phyloP scores from a whole-genome alignment of 306 rosid genomes.

The Begonia fuchsioides region DNA sequence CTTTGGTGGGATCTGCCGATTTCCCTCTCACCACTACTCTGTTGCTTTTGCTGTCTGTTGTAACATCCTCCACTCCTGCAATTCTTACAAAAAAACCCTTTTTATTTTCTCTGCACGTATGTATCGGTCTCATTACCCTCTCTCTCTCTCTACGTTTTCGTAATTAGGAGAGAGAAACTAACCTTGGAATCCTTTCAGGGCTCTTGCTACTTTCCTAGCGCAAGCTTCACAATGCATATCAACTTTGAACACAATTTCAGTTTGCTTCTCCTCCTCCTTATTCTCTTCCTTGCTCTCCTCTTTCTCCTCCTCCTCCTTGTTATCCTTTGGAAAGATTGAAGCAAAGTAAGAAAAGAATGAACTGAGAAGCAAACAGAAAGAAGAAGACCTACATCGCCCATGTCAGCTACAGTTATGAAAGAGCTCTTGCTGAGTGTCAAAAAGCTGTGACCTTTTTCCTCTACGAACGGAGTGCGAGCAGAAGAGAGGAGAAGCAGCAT shows the following conservation, averaged over 20 bases:
- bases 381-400: constrained; percentile 65
- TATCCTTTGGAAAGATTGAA: neutral
- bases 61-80: constrained; percentile 76
- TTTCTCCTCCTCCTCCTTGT: constrained; percentile 12
- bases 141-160: no score
- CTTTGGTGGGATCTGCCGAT: constrained; percentile 80
- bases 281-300: neutral
- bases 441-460: constrained; percentile 4
- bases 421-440: no score
- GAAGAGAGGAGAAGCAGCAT: constrained; percentile 9
- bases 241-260: constrained; percentile 1
- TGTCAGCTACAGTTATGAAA: constrained; percentile 11
- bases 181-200: neutral
- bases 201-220: neutral
- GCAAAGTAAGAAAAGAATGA: neutral
- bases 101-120: no score
- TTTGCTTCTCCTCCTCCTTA: neutral
- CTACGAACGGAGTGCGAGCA: neutral
- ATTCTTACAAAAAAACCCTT: no score
- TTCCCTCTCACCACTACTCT: constrained; percentile 82
- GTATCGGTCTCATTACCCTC: no score
- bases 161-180: neutral
- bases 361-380: constrained; percentile 13
- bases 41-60: constrained; percentile 52
- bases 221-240: constrained; percentile 1